Evolutionary conservation across 345 rosid genomes (phyloP).

Genomic region (Lepidium africanum): DNA sequence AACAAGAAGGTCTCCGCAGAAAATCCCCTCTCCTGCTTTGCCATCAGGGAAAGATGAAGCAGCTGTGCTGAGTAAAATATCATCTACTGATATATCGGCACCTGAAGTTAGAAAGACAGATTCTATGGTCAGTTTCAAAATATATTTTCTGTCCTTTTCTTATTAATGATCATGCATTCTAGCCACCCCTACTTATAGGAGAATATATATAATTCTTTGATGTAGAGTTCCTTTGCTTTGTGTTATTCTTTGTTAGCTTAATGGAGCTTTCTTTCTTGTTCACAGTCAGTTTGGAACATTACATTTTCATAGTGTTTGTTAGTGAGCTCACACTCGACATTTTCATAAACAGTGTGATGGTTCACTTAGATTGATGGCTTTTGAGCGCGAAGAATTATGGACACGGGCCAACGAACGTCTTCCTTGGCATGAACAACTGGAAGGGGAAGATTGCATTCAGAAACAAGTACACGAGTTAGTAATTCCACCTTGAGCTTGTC

Average conservation of each 20-base stretch:
- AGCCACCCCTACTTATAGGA: neutral
- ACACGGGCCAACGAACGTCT: conserved; percentile 77
- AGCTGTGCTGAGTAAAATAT: conserved; percentile 43
- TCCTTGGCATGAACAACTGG: conserved; percentile 93
- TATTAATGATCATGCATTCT: neutral
- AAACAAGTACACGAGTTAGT: conserved; percentile 95
- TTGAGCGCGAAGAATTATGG: conserved; percentile 83
- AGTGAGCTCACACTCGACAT: conserved; percentile 2
- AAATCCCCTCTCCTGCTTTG: conserved; percentile 25
- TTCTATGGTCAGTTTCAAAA: conserved; percentile 43
- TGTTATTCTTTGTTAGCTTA: neutral
- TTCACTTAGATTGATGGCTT: conserved; percentile 74
- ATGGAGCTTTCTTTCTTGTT: neutral
- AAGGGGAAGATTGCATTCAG: conserved; percentile 92
- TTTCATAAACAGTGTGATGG: conserved; percentile 49
- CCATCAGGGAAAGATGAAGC: conserved; percentile 36
- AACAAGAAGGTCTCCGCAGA: conserved; percentile 45
- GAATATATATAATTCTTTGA: neutral
- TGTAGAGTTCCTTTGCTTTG: neutral
- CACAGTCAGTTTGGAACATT: neutral
- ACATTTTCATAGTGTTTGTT: neutral
- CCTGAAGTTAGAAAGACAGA: conserved; percentile 38
- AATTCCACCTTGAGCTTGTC: neutral
- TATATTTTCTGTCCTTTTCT: neutral
- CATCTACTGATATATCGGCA: conserved; percentile 45